Conservation (phyloP, 192 early-diverging fungal species). For the Coemansia sp. region DNA sequence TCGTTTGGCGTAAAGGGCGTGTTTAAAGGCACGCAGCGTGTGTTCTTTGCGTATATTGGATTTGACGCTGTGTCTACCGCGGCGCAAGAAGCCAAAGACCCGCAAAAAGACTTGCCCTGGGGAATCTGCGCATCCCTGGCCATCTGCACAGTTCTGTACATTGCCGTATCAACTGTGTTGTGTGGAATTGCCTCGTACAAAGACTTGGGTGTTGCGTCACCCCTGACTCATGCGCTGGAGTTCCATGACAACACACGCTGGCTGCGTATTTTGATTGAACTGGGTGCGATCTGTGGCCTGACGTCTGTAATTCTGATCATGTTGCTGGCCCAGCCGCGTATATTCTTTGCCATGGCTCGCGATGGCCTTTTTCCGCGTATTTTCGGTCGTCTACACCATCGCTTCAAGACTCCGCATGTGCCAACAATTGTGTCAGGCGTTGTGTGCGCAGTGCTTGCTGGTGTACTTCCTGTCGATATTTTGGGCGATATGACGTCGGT, state of each 20-base stretch:
- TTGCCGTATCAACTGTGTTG: conserved; percentile 67
- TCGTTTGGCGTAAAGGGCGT: conserved; percentile 69
- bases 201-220: conserved; percentile 55
- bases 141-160: conserved; percentile 80
- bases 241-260: conserved; percentile 56
- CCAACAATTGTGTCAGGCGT: conserved; percentile 67
- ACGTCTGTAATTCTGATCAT: conserved; percentile 75
- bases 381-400: conserved; percentile 69
- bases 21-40: conserved; percentile 69
- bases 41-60: conserved; percentile 84
- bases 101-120: conserved; percentile 78
- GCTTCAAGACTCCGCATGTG: conserved; percentile 74
- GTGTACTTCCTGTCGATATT: conserved; percentile 76
- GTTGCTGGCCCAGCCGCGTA: conserved; percentile 82
- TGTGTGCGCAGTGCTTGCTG: conserved; percentile 66
- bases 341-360: conserved; percentile 82
- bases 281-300: conserved; percentile 78
- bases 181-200: conserved; percentile 70
- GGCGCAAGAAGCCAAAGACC: conserved; percentile 78
- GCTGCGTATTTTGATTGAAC: conserved; percentile 73
- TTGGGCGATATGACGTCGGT: conserved; percentile 83
- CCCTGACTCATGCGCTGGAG: conserved; percentile 55
- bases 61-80: conserved; percentile 88
- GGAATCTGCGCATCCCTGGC: conserved; percentile 79
- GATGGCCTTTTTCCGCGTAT: conserved; percentile 80